These are phyloP conservation scores for Articulospora tetracladia DNA, from an alignment of 495 filamentous ascomycete genomes.

Conservation along the genomic window DNA sequence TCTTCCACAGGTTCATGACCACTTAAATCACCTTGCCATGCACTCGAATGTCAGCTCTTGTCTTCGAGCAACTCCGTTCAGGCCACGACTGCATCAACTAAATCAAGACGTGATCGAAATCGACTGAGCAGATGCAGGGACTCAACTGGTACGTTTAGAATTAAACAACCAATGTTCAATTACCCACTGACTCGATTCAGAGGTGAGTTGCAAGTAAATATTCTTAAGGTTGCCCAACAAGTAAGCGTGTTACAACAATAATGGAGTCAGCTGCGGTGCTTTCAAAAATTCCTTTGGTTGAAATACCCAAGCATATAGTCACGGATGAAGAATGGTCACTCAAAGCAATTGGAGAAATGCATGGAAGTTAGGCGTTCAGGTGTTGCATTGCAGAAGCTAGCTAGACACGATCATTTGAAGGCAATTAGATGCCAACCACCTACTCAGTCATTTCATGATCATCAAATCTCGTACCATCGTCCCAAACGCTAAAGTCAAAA, in stretches of 20 bases:
- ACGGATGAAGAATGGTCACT: no score
- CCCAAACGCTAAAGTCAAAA: conserved; percentile 15
- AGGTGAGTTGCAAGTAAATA: no score
- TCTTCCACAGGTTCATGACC: conserved; percentile 44
- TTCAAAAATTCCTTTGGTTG: no score
- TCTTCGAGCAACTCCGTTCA: conserved; percentile 27
- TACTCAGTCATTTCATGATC: conserved; percentile 6
- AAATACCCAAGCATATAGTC: no score
- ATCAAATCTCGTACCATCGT: conserved; percentile 9
- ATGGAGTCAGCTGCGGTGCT: no score
- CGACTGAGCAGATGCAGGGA: background rate
- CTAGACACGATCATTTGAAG: background rate
- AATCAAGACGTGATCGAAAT: background rate
- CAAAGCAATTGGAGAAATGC: background rate
- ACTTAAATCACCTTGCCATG: conserved; percentile 38
- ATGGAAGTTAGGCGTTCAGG: background rate
- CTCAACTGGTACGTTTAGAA: no score
- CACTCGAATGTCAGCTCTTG: conserved; percentile 45
- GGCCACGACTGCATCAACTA: background rate
- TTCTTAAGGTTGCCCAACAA: no score
- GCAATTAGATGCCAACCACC: no score
- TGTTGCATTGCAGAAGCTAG: conserved; percentile 3
- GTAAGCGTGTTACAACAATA: background rate
- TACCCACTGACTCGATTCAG: no score
- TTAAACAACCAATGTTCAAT: no score